Conservation (phyloP, 345 rosid genomes). For the Citrus glauca region DNA sequence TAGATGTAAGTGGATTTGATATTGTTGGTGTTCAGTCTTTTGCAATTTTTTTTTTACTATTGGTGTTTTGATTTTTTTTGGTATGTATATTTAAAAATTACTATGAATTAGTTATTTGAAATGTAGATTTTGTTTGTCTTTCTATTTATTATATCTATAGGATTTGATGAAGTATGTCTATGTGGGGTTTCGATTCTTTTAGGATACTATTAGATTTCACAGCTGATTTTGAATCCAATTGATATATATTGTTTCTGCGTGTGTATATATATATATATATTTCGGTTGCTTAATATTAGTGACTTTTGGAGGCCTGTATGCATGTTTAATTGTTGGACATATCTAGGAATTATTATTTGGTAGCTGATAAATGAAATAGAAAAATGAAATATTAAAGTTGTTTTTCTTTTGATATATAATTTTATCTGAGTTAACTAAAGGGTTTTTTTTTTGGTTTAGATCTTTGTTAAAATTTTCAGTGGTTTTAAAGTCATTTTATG, state of each 20-base stretch:
- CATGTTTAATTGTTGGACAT: conserved; percentile 7
- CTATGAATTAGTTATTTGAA: too few relatives aligned
- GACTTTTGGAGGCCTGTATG: background rate
- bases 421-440: background rate
- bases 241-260: background rate
- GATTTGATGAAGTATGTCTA: background rate
- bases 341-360: conserved; percentile 19
- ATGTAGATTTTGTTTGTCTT: too few relatives aligned
- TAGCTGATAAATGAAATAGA: background rate
- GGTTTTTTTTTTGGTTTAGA: background rate
- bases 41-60: too few relatives aligned
- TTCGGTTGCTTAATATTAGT: background rate
- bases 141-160: background rate
- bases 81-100: too few relatives aligned
- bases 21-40: too few relatives aligned
- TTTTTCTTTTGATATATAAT: background rate
- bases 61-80: too few relatives aligned
- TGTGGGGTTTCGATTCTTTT: background rate
- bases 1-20: too few relatives aligned
- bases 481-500: background rate
- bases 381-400: background rate
- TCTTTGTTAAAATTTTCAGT: background rate
- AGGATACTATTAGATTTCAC: background rate
- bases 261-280: too few relatives aligned
- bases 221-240: background rate